Evolutionary conservation across 768 basidiomycete species (phyloP).

Genomic region (Suillus tomentosus): DNA sequence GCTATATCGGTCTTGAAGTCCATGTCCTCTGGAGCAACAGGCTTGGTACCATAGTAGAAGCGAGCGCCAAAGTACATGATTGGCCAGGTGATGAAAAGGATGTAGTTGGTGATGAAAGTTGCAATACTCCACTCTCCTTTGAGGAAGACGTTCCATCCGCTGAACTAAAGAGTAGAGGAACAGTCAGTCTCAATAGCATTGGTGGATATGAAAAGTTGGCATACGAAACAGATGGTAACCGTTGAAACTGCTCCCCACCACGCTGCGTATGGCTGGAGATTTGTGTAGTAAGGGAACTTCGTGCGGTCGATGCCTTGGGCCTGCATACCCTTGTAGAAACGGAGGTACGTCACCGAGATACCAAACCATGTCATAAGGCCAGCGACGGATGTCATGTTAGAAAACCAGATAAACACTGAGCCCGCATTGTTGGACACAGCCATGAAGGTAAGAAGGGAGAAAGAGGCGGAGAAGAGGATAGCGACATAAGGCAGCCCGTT

Average conservation of each 20-base stretch:
- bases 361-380: constrained; percentile 82
- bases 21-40: constrained; percentile 60
- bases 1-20: constrained; percentile 77
- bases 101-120: constrained; percentile 82
- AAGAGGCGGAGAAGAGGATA: constrained; percentile 64
- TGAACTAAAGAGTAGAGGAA: constrained; percentile 44
- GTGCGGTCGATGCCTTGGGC: constrained; percentile 75
- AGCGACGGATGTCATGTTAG: constrained; percentile 69
- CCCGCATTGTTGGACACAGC: constrained; percentile 64
- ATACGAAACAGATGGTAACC: constrained; percentile 62
- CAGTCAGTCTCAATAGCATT: constrained; percentile 35
- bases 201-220: constrained; percentile 24
- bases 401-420: constrained; percentile 77
- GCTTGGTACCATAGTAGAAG: constrained; percentile 38
- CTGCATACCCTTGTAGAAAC: constrained; percentile 81
- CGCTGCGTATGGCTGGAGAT: constrained; percentile 75
- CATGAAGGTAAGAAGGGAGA: constrained; percentile 80
- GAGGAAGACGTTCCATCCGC: constrained; percentile 55
- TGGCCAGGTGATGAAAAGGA: constrained; percentile 71
- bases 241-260: constrained; percentile 46
- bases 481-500: constrained; percentile 78
- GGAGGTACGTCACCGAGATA: constrained; percentile 73
- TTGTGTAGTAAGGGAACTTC: constrained; percentile 68
- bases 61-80: constrained; percentile 65
- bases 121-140: constrained; percentile 54